Evolutionary conservation across 257 asterid species (phyloP), one percentile per base, ranked within the genome.

Genomic region (Nicotiana knightiana): DNA sequence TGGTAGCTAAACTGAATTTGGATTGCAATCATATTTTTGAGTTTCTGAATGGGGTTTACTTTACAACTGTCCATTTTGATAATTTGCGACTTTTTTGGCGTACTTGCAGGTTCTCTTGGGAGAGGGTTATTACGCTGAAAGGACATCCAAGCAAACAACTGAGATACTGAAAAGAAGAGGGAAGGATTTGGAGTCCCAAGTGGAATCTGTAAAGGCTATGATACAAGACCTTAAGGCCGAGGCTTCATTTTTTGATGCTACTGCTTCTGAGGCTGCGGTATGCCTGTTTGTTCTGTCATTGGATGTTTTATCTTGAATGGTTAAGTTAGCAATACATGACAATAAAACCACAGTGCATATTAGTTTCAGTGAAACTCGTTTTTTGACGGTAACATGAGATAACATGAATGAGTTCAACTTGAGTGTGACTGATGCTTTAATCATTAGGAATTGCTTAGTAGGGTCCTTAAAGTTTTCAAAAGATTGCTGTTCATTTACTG

Each of bases 111-210:
- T 93, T 63, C 93, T 95, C 67, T 71, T 95, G 37, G 98, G 99
- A 78, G 99, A 90, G 79, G 93, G 96, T 76, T 91, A 91, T 86
- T 92, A 92, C 73, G 93, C 93, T 28, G 97, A 95, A 75, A 90
- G 97, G 88, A 89, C 99, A 85, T 88, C 98, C 66, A 93, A 92
- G 82, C 98, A 93, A 89, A 91, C 98, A 9, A 55, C 82, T 80
- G 99, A 95, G 63, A 90, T 93, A 86, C 86, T 95, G 88, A 86
- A 87, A 85, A 87, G 99, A 85, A 89, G 99, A 87, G 93, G 93
- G 68, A 92, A 88, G 64, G 86, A 43, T 61, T 73, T 95, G 81
- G 96, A 90, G 83, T 67, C 89, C 78, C 94, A 95, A 88, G 84
- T 90, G n/a, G 97, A 90, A 68, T 90, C 96, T 83, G 84, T 91